Base-by-base conservation (phyloP, 2,329 filamentous ascomycete genomes). In the Alternaria arborescens region DNA sequence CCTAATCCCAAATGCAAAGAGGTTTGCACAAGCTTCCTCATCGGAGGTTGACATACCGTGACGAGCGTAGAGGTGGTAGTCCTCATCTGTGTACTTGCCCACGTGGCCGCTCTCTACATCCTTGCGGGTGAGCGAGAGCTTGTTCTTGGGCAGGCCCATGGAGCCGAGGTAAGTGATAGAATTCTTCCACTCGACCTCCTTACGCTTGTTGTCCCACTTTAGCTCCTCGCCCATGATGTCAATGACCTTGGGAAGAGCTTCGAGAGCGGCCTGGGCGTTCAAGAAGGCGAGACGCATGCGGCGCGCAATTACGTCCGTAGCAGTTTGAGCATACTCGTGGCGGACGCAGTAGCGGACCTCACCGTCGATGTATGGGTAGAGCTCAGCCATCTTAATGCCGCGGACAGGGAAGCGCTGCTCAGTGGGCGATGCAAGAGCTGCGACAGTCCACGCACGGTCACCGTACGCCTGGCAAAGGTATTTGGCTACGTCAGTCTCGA, bases 291-390 rank as follows among this genome's bases (percentile, higher is more conserved):
- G 82, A 58, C 94, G 85, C 41, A 91, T 97, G 63, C 94, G 86
- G 60, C 94, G 87, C 3, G 93, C 94, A 47, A 97, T 83, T 12
- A 97, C 91, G 75, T 97, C 94, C 16, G 94, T 90, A 1, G 93
- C 92, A 3, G 92, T 96, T 79, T 97, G 92, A 4, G 94, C 94
- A 74, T 96, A 96, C 81, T 97, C 94, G 78, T 97, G 90, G 52
- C 89, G 85, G 41, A 97, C 88, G 24, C 93, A 93, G 77, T 97
- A 97, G 56, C 93, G 88, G 41, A 97, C 86, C 81, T 98, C 94
- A 50, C 93, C 93, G 73, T 97, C 94, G 26, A 97, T 88, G 78
- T 95, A 97, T 14, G 94, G 93, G 79, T 97, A 97, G 28, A 97
- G 83, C 16, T 86, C 80, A 3, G 91, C 90, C 64, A 97, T 90